phyloP scores from a whole-genome alignment of 2,329 filamentous ascomycete species.

The Clonostachys chloroleuca region DNA sequence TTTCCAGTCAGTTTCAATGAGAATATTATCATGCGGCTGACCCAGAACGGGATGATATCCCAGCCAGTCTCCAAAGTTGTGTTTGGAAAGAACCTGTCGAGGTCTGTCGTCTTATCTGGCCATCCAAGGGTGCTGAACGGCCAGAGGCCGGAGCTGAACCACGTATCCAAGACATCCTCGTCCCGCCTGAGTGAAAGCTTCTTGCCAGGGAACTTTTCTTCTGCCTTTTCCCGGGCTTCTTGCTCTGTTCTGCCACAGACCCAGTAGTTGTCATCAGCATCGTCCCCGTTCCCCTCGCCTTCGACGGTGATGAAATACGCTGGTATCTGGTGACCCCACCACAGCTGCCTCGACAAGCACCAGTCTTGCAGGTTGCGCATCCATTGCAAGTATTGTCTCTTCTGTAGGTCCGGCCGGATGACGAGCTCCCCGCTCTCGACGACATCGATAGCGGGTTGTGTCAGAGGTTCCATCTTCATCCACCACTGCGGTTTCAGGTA shows the following conservation, averaged over 20 bases:
- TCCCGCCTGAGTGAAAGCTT: constrained; percentile 79
- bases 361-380: constrained; percentile 82
- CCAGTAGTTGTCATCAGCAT: constrained; percentile 67
- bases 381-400: constrained; percentile 86
- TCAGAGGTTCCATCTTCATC: constrained; percentile 87
- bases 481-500: constrained; percentile 97
- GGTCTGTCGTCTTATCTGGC: constrained; percentile 73
- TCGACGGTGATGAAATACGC: constrained; percentile 84
- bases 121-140: constrained; percentile 91
- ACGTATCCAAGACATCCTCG: constrained; percentile 83
- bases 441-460: constrained; percentile 73
- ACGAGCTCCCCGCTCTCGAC: constrained; percentile 80
- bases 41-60: constrained; percentile 94
- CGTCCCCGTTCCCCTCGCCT: constrained; percentile 58
- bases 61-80: constrained; percentile 89
- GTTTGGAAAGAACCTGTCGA: constrained; percentile 83
- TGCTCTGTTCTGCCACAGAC: constrained; percentile 75
- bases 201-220: constrained; percentile 74
- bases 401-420: constrained; percentile 76
- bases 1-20: constrained; percentile 87
- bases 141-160: constrained; percentile 95
- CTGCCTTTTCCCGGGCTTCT: constrained; percentile 77
- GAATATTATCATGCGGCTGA: constrained; percentile 90
- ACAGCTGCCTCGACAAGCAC: constrained; percentile 91
- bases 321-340: constrained; percentile 95